Percentiles rank a stretch among this genome's conserved stretches.
phyloP scores from a whole-genome alignment of 2,329 filamentous ascomycete genomes.

The Pyrenophora graminea region DNA sequence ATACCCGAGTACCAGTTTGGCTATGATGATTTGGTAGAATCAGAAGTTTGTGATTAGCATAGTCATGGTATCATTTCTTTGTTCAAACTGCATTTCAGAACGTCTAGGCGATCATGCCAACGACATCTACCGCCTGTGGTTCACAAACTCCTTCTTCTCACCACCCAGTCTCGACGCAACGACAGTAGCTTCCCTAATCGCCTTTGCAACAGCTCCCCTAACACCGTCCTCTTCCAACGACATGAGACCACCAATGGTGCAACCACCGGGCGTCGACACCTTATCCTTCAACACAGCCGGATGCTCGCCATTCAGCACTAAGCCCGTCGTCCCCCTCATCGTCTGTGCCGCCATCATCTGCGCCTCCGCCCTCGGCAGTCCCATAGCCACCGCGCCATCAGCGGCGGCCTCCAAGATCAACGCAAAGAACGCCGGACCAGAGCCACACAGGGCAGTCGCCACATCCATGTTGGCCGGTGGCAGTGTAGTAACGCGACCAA shows the following conservation, averaged over 20 bases:
- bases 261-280: conserved; percentile 77
- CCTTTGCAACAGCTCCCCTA: conserved; percentile 68
- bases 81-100: neutral
- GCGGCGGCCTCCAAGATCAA: conserved; percentile 75
- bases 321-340: conserved; percentile 71
- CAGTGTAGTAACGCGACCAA: conserved; percentile 71
- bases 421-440: conserved; percentile 75
- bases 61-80: conserved; percentile 14
- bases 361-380: conserved; percentile 72
- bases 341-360: conserved; percentile 78
- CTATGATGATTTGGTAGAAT: neutral
- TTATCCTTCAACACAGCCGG: conserved; percentile 75
- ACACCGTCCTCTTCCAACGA: conserved; percentile 74
- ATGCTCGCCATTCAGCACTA: conserved; percentile 74
- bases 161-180: conserved; percentile 68
- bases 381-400: conserved; percentile 79
- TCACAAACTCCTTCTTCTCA: conserved; percentile 55
- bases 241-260: conserved; percentile 74
- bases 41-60: neutral
- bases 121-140: conserved; percentile 45
- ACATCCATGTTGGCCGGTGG: conserved; percentile 72
- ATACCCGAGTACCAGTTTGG: neutral
- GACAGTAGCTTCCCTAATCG: conserved; percentile 71
- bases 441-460: conserved; percentile 73
- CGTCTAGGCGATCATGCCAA: neutral